Evolutionary conservation across 208 protist genomes (phyloP), one percentile per base, ranked within the genome.

Genomic region (Wallacemonas rigidus): DNA sequence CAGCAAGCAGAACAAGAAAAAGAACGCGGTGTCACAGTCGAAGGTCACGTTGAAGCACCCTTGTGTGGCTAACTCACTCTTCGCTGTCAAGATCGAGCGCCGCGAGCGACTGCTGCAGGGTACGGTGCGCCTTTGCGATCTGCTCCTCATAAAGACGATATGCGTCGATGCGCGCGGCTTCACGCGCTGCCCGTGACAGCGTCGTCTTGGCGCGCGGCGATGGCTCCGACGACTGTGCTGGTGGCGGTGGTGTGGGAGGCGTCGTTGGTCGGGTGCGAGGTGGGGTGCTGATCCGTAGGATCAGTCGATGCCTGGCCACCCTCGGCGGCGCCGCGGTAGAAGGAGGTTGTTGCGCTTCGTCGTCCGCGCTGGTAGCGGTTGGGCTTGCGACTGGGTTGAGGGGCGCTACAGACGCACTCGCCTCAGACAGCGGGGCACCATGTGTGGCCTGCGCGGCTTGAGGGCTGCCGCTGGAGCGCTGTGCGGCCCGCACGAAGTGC

Each of bases 81-180:
- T 6, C 45, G 38, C 64, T 15, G 47, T 43, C 36, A 36, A 54
- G 17, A 71, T 64, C 58, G 17, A 71, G 36, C 3, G 40, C 12
- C 41, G 60, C 60, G 60, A 65, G 60, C 14, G 60, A 6, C 5
- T 36, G 60, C 60, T 65, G 36, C 40, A 65, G 60, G 15, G 60
- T 48, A 9, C 60, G 60, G n/a, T 65, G 60, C 12, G 60, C 60
- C 60, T 65, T 45, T 11, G 43, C 60, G 43, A 65, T n/a, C 15
- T 65, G 60, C 43, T 48, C 4, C 17, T 65, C 60, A 41, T 65
- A 65, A 41, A 26, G 62, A 48, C 67, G 45, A 64, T 63, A 62
- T 39, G 56, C 44, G n/a, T 68, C 57, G 2, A 64, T 5, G 40
- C 48, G 68, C 50, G 57, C 47, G 45, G 47, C 56, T 41, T 71